Evolutionary conservation across 257 asterid genomes (phyloP).

Genomic region (Solanum lycopersicoides): DNA sequence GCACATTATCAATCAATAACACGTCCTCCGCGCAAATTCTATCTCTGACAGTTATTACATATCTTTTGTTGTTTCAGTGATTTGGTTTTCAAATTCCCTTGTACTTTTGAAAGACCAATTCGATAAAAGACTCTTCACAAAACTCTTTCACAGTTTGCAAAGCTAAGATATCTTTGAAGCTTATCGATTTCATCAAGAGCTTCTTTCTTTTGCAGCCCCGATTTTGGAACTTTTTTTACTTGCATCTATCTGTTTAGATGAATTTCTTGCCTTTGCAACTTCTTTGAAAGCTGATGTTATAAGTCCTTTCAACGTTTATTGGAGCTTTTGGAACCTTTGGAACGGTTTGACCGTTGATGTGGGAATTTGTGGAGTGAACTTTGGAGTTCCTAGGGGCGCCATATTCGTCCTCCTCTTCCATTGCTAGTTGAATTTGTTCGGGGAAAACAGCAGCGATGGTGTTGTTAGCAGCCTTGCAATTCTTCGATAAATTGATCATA

Average conservation of each 20-base stretch:
- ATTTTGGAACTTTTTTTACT: constrained; percentile 19
- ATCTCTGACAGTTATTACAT: constrained; percentile 40
- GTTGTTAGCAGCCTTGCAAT: constrained; percentile 67
- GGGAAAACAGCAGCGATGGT: constrained; percentile 77
- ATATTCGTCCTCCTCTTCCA: constrained; percentile 50
- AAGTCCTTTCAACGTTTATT: constrained; percentile 38
- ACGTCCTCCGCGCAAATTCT: constrained; percentile 42
- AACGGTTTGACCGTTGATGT: constrained; percentile 5
- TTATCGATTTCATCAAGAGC: constrained; percentile 68
- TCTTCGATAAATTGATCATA: constrained; percentile 77
- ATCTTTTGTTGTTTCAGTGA: constrained; percentile 67
- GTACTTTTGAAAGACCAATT: constrained; percentile 55
- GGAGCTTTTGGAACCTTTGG: constrained; percentile 68
- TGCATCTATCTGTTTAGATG: background rate
- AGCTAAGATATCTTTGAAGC: constrained; percentile 66
- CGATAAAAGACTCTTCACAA: constrained; percentile 83
- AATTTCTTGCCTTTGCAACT: constrained; percentile 26
- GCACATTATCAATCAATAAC: constrained; percentile 75
- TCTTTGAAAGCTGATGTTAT: constrained; percentile 40
- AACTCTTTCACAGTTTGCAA: constrained; percentile 77
- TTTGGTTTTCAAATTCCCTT: constrained; percentile 71
- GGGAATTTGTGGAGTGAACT: constrained; percentile 10
- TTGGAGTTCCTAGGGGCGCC: constrained; percentile 9
- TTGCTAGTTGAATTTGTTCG: constrained; percentile 50
- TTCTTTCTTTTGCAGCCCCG: constrained; percentile 39